Evolutionary conservation across 1,284 basidiomycete genomes (phyloP), one percentile per base, ranked within the genome.

Genomic region (Fomitiporia mediterranea): DNA sequence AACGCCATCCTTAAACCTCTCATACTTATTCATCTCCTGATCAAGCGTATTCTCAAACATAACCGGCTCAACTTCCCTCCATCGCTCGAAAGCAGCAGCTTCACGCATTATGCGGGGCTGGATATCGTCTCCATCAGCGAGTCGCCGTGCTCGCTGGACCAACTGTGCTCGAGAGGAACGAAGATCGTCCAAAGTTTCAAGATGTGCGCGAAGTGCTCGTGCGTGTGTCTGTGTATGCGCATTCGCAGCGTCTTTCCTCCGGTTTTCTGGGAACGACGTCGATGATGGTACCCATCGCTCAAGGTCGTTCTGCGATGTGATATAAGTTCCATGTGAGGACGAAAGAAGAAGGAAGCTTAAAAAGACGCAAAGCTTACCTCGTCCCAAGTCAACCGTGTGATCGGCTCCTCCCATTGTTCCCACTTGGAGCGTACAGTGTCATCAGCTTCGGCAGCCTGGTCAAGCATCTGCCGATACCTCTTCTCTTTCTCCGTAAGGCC

Each of bases 11-110:
- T 84, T 74, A 65, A 89, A 89, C 58, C 79, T 80, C 55, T 93
- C 87, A 62, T 92, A 97, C 71, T 94, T 95, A 1, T 76, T 75
- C 53, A 98, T 70, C 61, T 90, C 86, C 59, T 83, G 78, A 55
- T 94, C 89, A 28, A 89, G 82, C 13, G 91, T 74, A 58, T 87
- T 84, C 65, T 94, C 89, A 65, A 96, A 95, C 84, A 89, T 89
- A 23, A 84, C 86, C 0, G 93, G 86, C 51, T 84, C 81, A 13
- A 93, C 82, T 65, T 92, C 86, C 1, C 80, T 79, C 66, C 87
- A 80, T 7, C 81, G 74, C 65, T 84, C 79, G 61, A 88, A 75
- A 3, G 78, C 78, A 38, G 77, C 73, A 0, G 90, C 85, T 43
- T 84, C 84, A 54, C 77, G 79, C 62, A 89, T 65, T 28, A 98